Base-by-base conservation (phyloP, 2,329 filamentous ascomycete genomes). In the Pseudogymnoascus verrucosus region DNA sequence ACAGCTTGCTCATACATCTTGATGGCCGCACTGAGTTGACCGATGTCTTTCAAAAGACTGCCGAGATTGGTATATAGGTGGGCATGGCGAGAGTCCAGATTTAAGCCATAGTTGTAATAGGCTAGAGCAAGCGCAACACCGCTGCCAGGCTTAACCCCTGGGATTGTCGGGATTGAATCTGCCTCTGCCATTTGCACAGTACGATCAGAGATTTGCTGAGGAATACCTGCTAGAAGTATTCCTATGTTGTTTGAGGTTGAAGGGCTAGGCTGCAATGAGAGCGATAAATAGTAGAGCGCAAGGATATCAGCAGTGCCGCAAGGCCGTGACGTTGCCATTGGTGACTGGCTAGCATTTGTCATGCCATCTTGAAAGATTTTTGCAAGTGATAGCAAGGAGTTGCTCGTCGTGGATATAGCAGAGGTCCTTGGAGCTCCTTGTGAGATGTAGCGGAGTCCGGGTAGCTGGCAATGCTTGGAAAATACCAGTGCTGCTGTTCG, bases 221-320 rank as follows among this genome's bases (percentile, higher is more conserved):
- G 95, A 19, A 98, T 90, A 64, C 95, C 91, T 4, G 95, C 95
- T n/a, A 99, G 84, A 28, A 99, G 81, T 63, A 99, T 99, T 2
- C 95, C 95, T 11, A 99, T 93, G 73, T 99, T 99, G 74, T 99
- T 99, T 0, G 95, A 95, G 0, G 95, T 99, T 0, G 95, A 99
- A 1, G 95, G 95, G 70, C 95, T 98, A 59, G 95, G 93, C 67
- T 97, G 95, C 2, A 99, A 81, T 0, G 95, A 96, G 2, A 99
- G 79, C 0, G 95, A 99, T 2, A 99, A 81, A 72, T 99, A 99
- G 74, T 99, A 99, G 11, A 99, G 82, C 1, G 93, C 91, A 37
- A 99, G 78, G 39, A 99, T 98, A 71, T 99, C 95, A 44, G 91
- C 87, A 23, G 98, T 91, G 1, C 91, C 89, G 51, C 89, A 87